These are phyloP conservation scores for Edaphochlamys debaryana DNA, from an alignment of 139 green algal species.

Conservation along the genomic window DNA sequence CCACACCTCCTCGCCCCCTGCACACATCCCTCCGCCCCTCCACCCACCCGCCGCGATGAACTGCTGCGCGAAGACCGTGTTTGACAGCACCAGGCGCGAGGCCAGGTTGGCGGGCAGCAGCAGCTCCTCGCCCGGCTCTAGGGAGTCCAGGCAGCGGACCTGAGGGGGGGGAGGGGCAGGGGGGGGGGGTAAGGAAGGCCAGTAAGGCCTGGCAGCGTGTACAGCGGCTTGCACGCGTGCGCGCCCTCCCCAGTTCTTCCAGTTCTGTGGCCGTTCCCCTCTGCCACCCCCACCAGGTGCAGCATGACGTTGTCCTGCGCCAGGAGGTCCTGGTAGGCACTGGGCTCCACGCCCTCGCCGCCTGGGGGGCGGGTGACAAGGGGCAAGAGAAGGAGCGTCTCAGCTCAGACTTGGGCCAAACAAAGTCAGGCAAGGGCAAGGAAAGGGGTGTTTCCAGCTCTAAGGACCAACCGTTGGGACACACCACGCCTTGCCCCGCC, in stretches of 20 bases:
- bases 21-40: too few species aligned
- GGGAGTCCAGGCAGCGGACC: slow-evolving; percentile 30
- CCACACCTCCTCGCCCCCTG: too few species aligned
- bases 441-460: too few species aligned
- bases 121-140: slow-evolving; percentile 45
- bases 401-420: too few species aligned
- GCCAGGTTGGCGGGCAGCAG: slow-evolving; percentile 52
- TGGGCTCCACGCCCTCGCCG: slow-evolving; percentile 39
- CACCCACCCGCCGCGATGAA: slow-evolving; percentile 20
- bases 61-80: slow-evolving; percentile 51
- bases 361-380: neutral
- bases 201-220: too few species aligned
- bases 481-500: neutral
- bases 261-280: too few species aligned
- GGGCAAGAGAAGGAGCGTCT: neutral
- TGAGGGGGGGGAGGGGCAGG: neutral
- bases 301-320: slow-evolving; percentile 41
- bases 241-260: too few species aligned
- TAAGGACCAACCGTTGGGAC: too few species aligned
- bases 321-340: slow-evolving; percentile 58
- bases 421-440: too few species aligned
- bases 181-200: too few species aligned
- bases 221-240: too few species aligned
- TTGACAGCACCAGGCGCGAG: slow-evolving; percentile 56
- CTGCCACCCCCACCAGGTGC: slow-evolving; percentile 40